Base-by-base conservation (phyloP, 495 filamentous ascomycete genomes). In the Tuber umbilicatum region DNA sequence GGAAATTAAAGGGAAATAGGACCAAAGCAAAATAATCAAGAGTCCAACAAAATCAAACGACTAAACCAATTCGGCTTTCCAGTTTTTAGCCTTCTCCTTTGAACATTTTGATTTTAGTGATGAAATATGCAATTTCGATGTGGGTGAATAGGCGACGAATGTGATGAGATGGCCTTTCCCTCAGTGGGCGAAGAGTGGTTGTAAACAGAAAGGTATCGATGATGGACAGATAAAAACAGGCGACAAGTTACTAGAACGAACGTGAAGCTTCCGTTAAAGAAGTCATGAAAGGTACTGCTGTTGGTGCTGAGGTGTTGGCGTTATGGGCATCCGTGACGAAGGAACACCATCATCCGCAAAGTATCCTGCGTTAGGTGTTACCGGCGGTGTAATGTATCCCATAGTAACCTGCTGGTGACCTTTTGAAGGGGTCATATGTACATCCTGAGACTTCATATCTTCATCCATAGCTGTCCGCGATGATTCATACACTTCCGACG, bases 321-420 rank as follows among this genome's bases (percentile, higher is more conserved):
- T 85, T 37, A 83, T 75, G 21, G 81, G 74, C 40, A 81, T 74
- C 23, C 75, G 74, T 64, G 72, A 70, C 50, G 76, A 78, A 69
- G 70, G 60, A 50, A 73, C 71, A 68, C 74, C 80, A 19, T 84
- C 84, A 60, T 84, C 84, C 67, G 85, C 83, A 73, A 89, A 92
- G 71, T 86, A 87, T 72, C 89, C 88, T 35, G 90, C 90, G 78
- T 96, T 93, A n/a, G 95, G 95, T 0, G 96, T 98, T 81, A 98
- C 97, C 4, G 95, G 95, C 31, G 95, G 95, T 37, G 95, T 98
- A 74, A 95, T 89, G 82, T 94, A 94, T 37, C 94, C 96, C 81
- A 93, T 89, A 21, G 90, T 89, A 74, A 91, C 86, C 73, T 88
- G 87, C 42, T 88, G 86, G 69, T 89, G 86, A 21, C 88, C 87